These are phyloP conservation scores for Misopates orontium DNA, from an alignment of 257 asterid species.

Conservation along the genomic window DNA sequence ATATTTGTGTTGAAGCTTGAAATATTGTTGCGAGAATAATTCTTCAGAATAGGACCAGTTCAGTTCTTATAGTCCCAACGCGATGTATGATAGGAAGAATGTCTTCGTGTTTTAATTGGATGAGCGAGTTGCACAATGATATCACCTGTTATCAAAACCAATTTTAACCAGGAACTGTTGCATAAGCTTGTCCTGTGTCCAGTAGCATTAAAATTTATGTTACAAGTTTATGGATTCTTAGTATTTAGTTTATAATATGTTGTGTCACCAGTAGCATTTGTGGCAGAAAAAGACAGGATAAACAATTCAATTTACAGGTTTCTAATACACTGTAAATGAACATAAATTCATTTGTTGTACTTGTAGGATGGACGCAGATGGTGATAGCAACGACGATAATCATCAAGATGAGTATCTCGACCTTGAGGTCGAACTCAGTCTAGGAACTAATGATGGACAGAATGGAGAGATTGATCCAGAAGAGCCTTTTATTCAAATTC, in stretches of 20 bases:
- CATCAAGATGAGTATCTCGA: no score
- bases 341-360: no score
- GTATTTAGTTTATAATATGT: constrained; percentile 2
- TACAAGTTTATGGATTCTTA: neutral
- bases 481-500: no score
- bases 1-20: neutral
- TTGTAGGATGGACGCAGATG: no score
- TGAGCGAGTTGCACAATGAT: neutral
- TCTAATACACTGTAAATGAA: constrained; percentile 22
- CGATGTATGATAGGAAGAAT: neutral
- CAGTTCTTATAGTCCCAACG: neutral
- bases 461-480: no score
- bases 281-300: neutral
- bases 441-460: no score
- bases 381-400: no score
- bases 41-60: neutral
- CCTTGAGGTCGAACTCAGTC: no score
- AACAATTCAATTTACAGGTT: constrained; percentile 24
- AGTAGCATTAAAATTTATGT: no score
- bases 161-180: neutral
- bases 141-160: neutral
- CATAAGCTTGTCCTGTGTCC: neutral
- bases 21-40: constrained; percentile 8
- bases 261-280: constrained; percentile 6
- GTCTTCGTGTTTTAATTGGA: neutral